Base-by-base conservation (phyloP, 257 asterid species). In the Solanum clarkiae region DNA sequence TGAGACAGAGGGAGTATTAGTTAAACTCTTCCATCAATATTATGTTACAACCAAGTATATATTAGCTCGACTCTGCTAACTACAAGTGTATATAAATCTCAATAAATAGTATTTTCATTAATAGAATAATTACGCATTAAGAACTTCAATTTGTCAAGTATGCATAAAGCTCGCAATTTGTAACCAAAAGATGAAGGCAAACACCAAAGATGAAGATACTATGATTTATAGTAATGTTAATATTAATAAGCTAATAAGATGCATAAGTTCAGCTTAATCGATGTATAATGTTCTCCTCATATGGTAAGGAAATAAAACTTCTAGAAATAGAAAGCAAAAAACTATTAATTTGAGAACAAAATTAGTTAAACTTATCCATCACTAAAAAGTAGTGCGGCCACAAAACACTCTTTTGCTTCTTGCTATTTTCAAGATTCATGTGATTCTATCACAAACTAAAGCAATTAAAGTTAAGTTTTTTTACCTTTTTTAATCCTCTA, bases 401-500 rank as follows among this genome's bases (percentile, higher is more conserved):
- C 80, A 55, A 69, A 80, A 66, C 66, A 83, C 81, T 20, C 86
- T 75, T 87, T 45, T 74, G 17, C 60, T 77, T 77, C 10, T 36
- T 51, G 8, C 24, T 51, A 51, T 51, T 72, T 86, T 81, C 93
- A 90, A 86, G 94, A 90, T 42, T 90, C 94, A 80, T 84, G 95
- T 91, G 94, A 88, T 22, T 84, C 81, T 51, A 51, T 77, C 82
- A 77, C 82, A 91, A 88, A 74, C 47, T 86, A 87, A 89, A 86
- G 88, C 51, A n/a, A 83, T 4, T 40, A 14, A 66, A 86, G 86
- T 86, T 66, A 8, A 74, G 87, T 88, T 89, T 60, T 20, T 75
- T 74, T 71, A 70, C 62, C 36, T 84, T 86, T 87, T 69, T 26
- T 81, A 72, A 51, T 49, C 80, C 47, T n/a, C 60, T 15, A 6